These are phyloP conservation scores for Avena sativa DNA, from an alignment of 176 grass and related monocot genomes.

Conservation along the genomic window DNA sequence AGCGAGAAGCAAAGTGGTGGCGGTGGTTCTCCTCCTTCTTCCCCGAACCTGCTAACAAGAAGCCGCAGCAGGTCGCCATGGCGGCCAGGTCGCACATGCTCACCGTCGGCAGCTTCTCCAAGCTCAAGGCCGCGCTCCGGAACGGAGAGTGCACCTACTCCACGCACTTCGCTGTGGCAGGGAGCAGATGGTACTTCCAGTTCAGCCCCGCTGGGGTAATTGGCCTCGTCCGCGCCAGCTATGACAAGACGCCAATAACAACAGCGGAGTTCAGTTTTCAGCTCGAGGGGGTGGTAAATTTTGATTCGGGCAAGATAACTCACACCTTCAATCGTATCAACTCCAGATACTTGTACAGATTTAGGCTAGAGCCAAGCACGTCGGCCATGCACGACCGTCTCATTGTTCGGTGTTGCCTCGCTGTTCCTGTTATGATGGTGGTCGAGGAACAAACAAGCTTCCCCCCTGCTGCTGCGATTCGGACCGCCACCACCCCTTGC, in stretches of 20 bases:
- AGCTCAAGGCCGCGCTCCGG: background rate
- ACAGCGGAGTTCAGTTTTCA: background rate
- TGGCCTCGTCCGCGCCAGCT: background rate
- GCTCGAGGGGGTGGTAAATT: background rate
- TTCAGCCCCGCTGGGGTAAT: background rate
- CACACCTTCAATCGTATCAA: background rate
- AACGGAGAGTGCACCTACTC: background rate
- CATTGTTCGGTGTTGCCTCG: background rate
- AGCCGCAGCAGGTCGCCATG: background rate
- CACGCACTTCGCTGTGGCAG: background rate
- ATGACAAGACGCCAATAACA: background rate
- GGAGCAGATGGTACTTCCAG: background rate
- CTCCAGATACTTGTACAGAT: background rate
- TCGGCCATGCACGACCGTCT: background rate
- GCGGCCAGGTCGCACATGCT: background rate
- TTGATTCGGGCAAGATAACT: background rate
- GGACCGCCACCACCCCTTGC: background rate
- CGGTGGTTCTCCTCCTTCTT: background rate
- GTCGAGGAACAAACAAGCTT: background rate
- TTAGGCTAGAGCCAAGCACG: background rate
- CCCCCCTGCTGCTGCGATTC: background rate
- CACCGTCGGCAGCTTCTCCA: background rate
- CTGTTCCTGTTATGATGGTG: background rate
- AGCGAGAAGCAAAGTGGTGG: background rate
- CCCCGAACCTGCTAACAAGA: background rate